Evolutionary conservation across 108 stramenopile genomes (phyloP).

Genomic region (Cylindrotheca closterium): DNA sequence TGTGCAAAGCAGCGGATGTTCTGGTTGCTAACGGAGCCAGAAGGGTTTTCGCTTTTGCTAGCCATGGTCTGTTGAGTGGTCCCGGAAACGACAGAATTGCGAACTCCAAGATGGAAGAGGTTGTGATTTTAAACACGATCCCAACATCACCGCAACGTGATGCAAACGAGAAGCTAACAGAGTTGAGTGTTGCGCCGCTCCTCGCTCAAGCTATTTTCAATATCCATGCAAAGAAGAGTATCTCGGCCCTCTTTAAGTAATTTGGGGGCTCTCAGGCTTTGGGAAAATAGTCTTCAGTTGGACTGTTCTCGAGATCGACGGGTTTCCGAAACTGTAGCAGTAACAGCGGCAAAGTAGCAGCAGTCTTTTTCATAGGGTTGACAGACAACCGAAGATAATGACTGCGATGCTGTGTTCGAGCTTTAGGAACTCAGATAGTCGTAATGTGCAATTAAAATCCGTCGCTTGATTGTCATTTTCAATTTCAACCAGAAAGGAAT

Average conservation of each 20-base stretch:
- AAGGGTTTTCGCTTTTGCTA: constrained; percentile 98
- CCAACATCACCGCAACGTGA: constrained; percentile 83
- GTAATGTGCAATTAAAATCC: too few relatives aligned
- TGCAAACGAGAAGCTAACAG: constrained; percentile 89
- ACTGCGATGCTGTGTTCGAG: too few relatives aligned
- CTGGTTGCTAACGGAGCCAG: constrained; percentile 92
- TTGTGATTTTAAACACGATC: constrained; percentile 91
- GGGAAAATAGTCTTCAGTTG: too few relatives aligned
- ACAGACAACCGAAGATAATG: too few relatives aligned
- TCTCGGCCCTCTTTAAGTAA: constrained; percentile 99
- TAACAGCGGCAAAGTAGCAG: too few relatives aligned
- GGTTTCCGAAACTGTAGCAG: too few relatives aligned
- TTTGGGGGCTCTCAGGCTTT: constrained; percentile 3
- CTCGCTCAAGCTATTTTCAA: constrained; percentile 98
- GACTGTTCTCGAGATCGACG: too few relatives aligned
- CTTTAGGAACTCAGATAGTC: too few relatives aligned
- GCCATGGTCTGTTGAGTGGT: constrained; percentile 96
- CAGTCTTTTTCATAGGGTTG: too few relatives aligned
- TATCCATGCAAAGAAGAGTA: constrained; percentile 98
- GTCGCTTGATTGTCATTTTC: too few relatives aligned
- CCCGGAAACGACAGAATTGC: constrained; percentile 96
- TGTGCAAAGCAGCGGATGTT: constrained; percentile 98
- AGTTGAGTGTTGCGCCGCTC: constrained; percentile 96
- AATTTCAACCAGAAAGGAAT: too few relatives aligned
- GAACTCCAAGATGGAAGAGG: constrained; percentile 93